Evolutionary conservation across 805 yeast species (phyloP), one percentile per base, ranked within the genome.

Genomic region (Saccharomycopsis sp.): DNA sequence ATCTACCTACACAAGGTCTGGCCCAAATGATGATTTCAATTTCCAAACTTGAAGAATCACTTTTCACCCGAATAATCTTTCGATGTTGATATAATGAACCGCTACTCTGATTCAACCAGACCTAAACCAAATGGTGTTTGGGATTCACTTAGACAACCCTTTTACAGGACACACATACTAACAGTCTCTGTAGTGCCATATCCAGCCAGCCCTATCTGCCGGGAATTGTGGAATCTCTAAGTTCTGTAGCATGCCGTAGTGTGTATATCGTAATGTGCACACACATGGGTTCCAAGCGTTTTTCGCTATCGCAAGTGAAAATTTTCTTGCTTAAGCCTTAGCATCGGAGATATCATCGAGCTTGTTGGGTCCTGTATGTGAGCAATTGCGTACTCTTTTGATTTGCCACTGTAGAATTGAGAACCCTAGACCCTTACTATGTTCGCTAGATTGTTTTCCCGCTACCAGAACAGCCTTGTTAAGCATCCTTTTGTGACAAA

Each of bases 401-500:
- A n/a, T n/a, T n/a, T n/a, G n/a, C n/a, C n/a, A n/a, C n/a, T n/a
- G 21, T 44, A 44, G 21, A 44, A 44, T 16, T 20, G 12, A 44
- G 12, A 12, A 5, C 8, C 7, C 8, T 44, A 44, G 8, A 5
- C 4, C 16, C 24, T 20, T 7, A 48, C 8, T 5, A 48, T 18
- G 51, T 20, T 20, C 24, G 3, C 29, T 3, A 34, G 47, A 21
- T 16, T 54, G 18, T 59, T 61, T 34, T 14, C 16, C 24, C 40
- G 20, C 16, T 61, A 61, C 24, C 60, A 59, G 23, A 34, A 48
- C 14, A 15, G 24, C 5, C 29, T 82, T 50, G 68, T 69, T 61
- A 70, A 67, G 41, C 75, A 75, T 58, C 86, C 87, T 2, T 78
- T 75, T 65, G 65, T 74, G 46, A 80, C 85, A 54, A 83, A 83